Evolutionary conservation across 2,329 filamentous ascomycete genomes (phyloP).

Genomic region (Aspergillus terreus): DNA sequence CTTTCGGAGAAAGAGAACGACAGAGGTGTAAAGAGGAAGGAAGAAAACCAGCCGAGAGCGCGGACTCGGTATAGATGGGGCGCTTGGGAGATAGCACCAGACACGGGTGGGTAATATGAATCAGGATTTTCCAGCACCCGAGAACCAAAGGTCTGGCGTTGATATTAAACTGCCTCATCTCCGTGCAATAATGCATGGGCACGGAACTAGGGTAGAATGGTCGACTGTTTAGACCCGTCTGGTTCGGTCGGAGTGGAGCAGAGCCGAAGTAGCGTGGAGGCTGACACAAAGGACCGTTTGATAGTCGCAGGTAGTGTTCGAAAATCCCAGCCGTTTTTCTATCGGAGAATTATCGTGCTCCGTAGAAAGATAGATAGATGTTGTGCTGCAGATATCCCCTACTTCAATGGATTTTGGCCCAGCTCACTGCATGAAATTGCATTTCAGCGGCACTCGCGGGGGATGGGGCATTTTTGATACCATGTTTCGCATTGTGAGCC

Average conservation of each 20-base stretch:
- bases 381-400: not conserved
- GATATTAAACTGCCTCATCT: constrained; percentile 17
- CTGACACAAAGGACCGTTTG: constrained; percentile 16
- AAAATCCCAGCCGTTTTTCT: not conserved
- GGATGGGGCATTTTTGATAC: not conserved
- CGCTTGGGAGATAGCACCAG: constrained; percentile 10
- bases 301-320: not conserved
- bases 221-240: constrained; percentile 11
- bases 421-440: not conserved
- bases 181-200: constrained; percentile 9
- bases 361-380: not conserved
- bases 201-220: constrained; percentile 7
- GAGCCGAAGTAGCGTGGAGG: constrained; percentile 15
- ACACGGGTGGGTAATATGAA: constrained; percentile 15
- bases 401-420: not conserved
- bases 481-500: not conserved
- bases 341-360: not conserved
- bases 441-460: not conserved
- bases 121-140: constrained; percentile 19
- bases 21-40: constrained; percentile 16
- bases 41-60: constrained; percentile 7
- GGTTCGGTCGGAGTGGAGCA: constrained; percentile 12
- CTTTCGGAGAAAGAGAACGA: constrained; percentile 18
- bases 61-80: constrained; percentile 7
- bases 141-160: constrained; percentile 17